These are phyloP conservation scores for Vigna angularis DNA, from an alignment of 306 rosid species.

Conservation along the genomic window DNA sequence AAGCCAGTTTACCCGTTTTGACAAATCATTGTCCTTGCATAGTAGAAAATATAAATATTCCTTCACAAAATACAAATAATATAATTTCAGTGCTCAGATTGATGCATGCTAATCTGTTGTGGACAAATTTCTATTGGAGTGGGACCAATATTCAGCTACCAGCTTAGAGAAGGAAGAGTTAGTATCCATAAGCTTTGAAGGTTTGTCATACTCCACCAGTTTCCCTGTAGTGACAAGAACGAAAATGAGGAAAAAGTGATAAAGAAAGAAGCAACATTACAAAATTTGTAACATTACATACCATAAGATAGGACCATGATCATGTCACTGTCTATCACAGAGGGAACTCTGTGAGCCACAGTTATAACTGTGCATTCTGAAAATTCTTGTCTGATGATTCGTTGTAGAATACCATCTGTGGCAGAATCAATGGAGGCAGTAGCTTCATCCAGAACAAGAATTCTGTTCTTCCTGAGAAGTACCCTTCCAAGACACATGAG, in stretches of 20 bases:
- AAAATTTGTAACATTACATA: constrained; percentile 40
- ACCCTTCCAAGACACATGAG: constrained; percentile 78
- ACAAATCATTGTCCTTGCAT: too few species aligned
- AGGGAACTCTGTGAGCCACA: constrained; percentile 76
- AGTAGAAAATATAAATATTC: too few species aligned
- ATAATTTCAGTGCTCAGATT: too few species aligned
- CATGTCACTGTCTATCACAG: constrained; percentile 75
- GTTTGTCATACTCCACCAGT: constrained; percentile 67
- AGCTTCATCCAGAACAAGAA: constrained; percentile 80
- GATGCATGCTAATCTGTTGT: background rate
- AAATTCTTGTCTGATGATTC: constrained; percentile 65
- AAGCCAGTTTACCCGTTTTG: rapidly evolving
- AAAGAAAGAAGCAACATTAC: background rate
- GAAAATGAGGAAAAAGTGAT: background rate
- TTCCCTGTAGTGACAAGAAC: constrained; percentile 48
- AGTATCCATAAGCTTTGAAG: constrained; percentile 60
- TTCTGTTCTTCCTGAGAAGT: constrained; percentile 63
- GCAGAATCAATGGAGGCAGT: constrained; percentile 77
- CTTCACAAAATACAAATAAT: too few species aligned
- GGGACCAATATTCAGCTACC: constrained; percentile 76
- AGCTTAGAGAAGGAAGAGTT: constrained; percentile 70
- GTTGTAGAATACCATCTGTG: constrained; percentile 64
- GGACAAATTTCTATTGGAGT: constrained; percentile 44
- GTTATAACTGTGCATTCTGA: constrained; percentile 67
- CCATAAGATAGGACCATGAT: constrained; percentile 80